Evolutionary conservation across 2,329 filamentous ascomycete genomes (phyloP), one percentile per base, ranked within the genome.

Genomic region (Dryadomyces quercivorus): DNA sequence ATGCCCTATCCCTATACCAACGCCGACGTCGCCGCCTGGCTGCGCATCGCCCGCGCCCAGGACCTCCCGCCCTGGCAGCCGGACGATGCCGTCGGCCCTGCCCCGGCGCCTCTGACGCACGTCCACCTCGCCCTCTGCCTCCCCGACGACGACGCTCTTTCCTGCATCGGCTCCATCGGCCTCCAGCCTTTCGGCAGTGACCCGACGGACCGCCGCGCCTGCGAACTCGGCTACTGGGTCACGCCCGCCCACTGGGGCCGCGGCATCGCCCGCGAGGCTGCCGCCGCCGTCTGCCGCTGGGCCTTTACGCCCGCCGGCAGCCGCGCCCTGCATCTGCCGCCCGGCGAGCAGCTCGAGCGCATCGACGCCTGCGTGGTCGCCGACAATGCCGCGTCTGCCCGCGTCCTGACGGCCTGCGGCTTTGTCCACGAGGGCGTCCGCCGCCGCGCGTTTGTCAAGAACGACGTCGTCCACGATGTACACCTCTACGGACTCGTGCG

Each of bases 171-270:
- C 50, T 63, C 62, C 55, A 64, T 77, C 13, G 71, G 74, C 42
- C 60, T 76, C 45, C 64, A 64, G 45, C 58, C 64, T 3, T 55
- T 62, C 12, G 58, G 59, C 15, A 70, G 74, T 53, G 64, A 72
- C 59, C 50, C 46, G 34, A 59, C 56, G 2, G 66, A 74, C 56
- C 68, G 66, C 58, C 66, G 68, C 50, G 73, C 69, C 4, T 68
- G 69, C 61, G 73, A 78, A 64, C 7, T 79, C 1, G 76, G 75
- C 5, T 80, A 78, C 64, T 77, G 71, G 69, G 43, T 75, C 22
- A 69, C 66, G 0, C 65, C 64, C 42, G 59, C 63, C 12, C 63
- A 66, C 50, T 75, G 75, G 75, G 73, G 75, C 0, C 67, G 66
- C 34, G 76, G 76, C 1, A 68, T 74, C 55, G 69, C 66, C 54